Evolutionary conservation across 768 basidiomycete genomes (phyloP), one percentile per base, ranked within the genome.

Genomic region (Phaeolepiota aurea): DNA sequence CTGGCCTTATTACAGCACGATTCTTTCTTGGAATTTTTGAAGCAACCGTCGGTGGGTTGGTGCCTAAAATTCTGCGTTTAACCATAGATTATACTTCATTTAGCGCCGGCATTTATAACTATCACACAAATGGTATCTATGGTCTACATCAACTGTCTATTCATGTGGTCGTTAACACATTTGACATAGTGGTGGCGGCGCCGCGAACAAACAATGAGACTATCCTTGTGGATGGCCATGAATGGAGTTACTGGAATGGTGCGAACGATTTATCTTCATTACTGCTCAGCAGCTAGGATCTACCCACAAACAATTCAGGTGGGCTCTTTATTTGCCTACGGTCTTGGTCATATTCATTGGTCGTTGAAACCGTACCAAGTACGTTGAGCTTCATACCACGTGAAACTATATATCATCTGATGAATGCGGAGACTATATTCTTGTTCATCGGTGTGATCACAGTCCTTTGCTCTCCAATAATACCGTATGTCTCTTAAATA

Each of bases 21-120:
- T 62, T 70, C 39, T 67, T 71, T 53, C 55, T 73, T 20, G 71
- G 66, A 14, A 55, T 68, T 3, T 70, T 72, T 42, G 69, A 72
- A 41, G 68, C 69, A 20, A 67, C 67, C 4, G 68, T 74, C 19
- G 63, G 65, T 55, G 34, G 48, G 59, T 46, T n/a, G n/a, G 14
- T 13, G 21, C 7, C 9, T 11, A 16, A 21, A 20, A 4, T 30
- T 40, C 4, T 22, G 11, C 14, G 13, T 5, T 38, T 12, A 13
- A 9, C 18, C 20, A 33, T 10, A 23, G n/a, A 37, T 20, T 38
- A 13, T 15, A 9, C 13, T 16, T 15, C 18, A 18, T 5, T 2
- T 15, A 66, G 66, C 69, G 21, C 71, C 70, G 3, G 64, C 63
- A 37, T 73, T 73, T 54, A 68, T 74, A 39, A 64, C 69, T 1